These are phyloP conservation scores for Aspergillus sp. DNA, from an alignment of 2,329 filamentous ascomycete species.

Conservation along the genomic window DNA sequence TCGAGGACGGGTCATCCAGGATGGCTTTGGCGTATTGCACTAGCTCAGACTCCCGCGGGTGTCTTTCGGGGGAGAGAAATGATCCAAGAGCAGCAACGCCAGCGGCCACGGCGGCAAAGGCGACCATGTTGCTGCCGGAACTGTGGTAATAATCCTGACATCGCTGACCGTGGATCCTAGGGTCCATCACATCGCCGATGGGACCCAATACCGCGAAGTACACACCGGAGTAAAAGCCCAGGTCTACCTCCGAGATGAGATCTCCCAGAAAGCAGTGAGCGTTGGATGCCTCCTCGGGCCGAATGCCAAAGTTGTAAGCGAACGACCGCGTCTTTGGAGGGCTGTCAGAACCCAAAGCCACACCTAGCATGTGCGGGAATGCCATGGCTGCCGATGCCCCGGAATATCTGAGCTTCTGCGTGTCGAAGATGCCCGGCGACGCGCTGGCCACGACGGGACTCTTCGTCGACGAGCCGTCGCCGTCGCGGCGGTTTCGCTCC, in stretches of 20 bases:
- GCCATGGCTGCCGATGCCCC: constrained; percentile 26
- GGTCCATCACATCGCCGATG: constrained; percentile 19
- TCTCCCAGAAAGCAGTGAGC: constrained; percentile 14
- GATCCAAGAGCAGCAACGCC: constrained; percentile 24
- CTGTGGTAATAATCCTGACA: constrained; percentile 22
- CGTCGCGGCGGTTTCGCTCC: constrained; percentile 1
- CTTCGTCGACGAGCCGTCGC: constrained; percentile 8
- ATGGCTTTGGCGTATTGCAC: constrained; percentile 27
- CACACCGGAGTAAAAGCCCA: constrained; percentile 13
- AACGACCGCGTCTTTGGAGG: constrained; percentile 21
- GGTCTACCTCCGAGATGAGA: constrained; percentile 21
- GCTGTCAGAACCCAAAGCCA: constrained; percentile 19
- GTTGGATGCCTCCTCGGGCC: constrained; percentile 23
- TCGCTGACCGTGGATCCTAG: constrained; percentile 20
- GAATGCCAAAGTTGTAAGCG: constrained; percentile 28
- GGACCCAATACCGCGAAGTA: constrained; percentile 20
- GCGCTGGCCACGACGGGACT: constrained; percentile 1
- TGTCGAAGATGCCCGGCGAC: constrained; percentile 20
- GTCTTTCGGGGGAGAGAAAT: constrained; percentile 18
- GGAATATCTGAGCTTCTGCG: constrained; percentile 20
- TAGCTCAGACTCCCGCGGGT: constrained; percentile 22
- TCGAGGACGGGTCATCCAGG: constrained; percentile 25
- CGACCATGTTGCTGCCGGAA: constrained; percentile 8
- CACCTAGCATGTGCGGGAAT: constrained; percentile 23
- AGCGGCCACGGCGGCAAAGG: constrained; percentile 24